Percentiles rank a stretch among this genome's conserved stretches.
Conservation (phyloP, 768 basidiomycete species). For the Tulasnella sp. region DNA sequence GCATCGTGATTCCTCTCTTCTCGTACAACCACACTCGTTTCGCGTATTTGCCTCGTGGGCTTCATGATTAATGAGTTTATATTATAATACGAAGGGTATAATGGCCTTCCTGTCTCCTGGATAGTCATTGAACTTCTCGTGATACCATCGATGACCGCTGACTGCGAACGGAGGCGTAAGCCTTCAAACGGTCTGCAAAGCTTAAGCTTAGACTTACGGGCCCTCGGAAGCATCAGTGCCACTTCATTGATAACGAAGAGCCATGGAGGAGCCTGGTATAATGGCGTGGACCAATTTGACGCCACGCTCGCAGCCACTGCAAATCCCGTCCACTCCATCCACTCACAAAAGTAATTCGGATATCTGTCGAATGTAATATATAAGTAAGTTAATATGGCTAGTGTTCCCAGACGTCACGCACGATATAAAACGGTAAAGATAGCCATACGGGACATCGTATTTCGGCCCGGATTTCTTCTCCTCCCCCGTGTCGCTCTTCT, state of each 20-base stretch:
- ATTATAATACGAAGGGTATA: slow-evolving; percentile 73
- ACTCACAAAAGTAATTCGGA: slow-evolving; percentile 94
- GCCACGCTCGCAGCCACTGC: slow-evolving; percentile 70
- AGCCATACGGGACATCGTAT: slow-evolving; percentile 80
- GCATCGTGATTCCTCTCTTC: no score
- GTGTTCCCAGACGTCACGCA: slow-evolving; percentile 5
- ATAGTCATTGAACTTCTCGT: slow-evolving; percentile 73
- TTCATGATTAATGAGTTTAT: no score
- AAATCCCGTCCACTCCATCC: slow-evolving; percentile 92
- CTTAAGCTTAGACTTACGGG: slow-evolving; percentile 47
- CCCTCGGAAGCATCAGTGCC: slow-evolving; percentile 77
- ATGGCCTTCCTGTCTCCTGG: slow-evolving; percentile 75
- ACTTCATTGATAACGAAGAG: slow-evolving; percentile 78
- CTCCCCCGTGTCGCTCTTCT: slow-evolving; percentile 42
- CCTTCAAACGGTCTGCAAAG: neutral
- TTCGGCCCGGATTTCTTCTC: slow-evolving; percentile 47
- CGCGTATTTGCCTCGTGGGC: no score
- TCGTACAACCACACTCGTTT: no score
- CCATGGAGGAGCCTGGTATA: slow-evolving; percentile 67
- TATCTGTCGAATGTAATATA: slow-evolving; percentile 45
- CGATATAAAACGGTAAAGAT: slow-evolving; percentile 75
- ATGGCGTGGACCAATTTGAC: slow-evolving; percentile 43
- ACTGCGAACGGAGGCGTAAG: slow-evolving; percentile 35
- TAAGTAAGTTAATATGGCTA: neutral
- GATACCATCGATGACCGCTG: slow-evolving; percentile 87